Conservation (phyloP, 2,329 filamentous ascomycete species). For the Claviceps paspali region DNA sequence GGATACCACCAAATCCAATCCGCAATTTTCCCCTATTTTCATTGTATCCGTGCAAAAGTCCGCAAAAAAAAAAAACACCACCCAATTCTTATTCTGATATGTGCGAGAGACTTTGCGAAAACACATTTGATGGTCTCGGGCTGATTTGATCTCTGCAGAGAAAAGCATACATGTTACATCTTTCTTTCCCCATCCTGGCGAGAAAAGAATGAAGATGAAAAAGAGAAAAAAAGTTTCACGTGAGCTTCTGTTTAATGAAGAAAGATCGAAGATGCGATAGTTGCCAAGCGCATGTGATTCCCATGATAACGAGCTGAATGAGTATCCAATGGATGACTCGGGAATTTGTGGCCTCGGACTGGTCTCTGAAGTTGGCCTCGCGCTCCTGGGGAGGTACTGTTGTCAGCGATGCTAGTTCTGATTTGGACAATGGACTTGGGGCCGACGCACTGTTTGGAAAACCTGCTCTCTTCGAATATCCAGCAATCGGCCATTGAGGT, state of each 20-base stretch:
- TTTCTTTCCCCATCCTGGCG: no score
- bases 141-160: no score
- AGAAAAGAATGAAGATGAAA: background rate
- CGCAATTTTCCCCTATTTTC: background rate
- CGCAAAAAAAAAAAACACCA: no score
- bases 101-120: no score
- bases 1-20: background rate
- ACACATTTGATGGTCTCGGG: no score
- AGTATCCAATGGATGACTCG: constrained; percentile 90
- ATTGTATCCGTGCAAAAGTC: background rate
- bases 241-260: constrained; percentile 99
- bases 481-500: constrained; percentile 71
- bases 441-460: constrained; percentile 67
- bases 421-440: background rate
- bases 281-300: constrained; percentile 89
- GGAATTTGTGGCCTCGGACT: constrained; percentile 83
- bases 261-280: constrained; percentile 88
- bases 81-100: no score
- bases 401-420: background rate
- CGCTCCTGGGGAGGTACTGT: constrained; percentile 50
- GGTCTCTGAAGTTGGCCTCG: constrained; percentile 94
- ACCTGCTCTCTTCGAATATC: constrained; percentile 92
- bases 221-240: constrained; percentile 29
- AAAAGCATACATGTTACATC: no score
- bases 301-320: constrained; percentile 74